Percentiles rank a stretch among this genome's conserved stretches.
Evolutionary conservation across 495 filamentous ascomycete genomes (phyloP).

Genomic region (Halenospora varia): DNA sequence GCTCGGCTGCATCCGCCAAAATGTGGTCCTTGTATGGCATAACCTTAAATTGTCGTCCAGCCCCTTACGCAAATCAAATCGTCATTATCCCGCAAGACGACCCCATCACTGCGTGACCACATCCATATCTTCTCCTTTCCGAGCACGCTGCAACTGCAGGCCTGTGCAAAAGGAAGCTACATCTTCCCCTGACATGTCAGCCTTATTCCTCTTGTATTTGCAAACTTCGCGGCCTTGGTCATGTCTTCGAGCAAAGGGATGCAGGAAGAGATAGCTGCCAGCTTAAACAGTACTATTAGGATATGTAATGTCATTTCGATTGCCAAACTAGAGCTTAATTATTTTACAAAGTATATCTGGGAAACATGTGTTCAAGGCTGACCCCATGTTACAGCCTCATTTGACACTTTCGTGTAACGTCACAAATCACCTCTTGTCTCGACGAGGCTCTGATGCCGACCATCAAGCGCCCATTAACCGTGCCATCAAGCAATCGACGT

Average conservation of each 20-base stretch:
- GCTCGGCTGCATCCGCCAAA: neutral
- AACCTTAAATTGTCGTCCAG: neutral
- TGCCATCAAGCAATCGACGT: conserved; percentile 6
- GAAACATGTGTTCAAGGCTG: neutral
- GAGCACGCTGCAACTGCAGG: neutral
- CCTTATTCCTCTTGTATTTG: neutral
- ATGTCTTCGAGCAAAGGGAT: neutral
- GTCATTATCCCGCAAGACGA: neutral
- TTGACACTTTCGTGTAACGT: neutral
- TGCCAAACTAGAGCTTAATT: neutral
- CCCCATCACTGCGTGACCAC: neutral
- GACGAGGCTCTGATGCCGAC: conserved; percentile 1
- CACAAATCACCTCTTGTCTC: neutral
- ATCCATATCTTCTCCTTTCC: neutral
- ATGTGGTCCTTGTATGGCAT: neutral
- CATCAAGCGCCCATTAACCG: conserved; percentile 3
- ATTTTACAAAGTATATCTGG: neutral
- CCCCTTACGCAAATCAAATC: neutral
- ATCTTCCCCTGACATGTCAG: neutral
- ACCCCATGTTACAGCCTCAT: neutral
- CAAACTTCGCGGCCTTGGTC: neutral
- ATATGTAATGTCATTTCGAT: neutral
- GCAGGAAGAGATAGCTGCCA: neutral
- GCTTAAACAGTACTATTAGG: neutral
- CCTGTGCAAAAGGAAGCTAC: neutral